Conservation (phyloP, 192 early-diverging fungal species). For the Ambispora gerdemannii region DNA sequence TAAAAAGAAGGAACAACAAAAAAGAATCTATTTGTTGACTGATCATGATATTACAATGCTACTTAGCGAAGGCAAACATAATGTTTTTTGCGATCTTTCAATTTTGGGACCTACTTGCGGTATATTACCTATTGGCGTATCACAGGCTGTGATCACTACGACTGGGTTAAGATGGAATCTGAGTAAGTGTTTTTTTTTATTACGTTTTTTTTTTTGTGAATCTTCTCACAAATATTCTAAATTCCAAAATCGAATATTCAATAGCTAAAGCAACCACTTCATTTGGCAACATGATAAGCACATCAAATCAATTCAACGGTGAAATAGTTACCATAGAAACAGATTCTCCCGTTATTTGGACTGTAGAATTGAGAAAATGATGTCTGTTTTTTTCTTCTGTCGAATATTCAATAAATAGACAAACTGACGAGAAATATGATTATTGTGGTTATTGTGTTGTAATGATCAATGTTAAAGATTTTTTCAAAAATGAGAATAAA, state of each 20-base stretch:
- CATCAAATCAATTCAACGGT: slow-evolving; percentile 72
- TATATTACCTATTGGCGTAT: slow-evolving; percentile 75
- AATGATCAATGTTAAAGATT: no score
- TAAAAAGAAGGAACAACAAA: slow-evolving; percentile 54
- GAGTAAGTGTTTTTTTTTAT: slow-evolving; percentile 45
- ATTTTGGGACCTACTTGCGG: slow-evolving; percentile 88
- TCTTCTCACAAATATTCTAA: no score
- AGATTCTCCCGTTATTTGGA: slow-evolving; percentile 76
- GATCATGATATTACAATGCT: slow-evolving; percentile 75
- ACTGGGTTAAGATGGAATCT: slow-evolving; percentile 83
- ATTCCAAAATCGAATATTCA: no score
- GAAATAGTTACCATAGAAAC: slow-evolving; percentile 64
- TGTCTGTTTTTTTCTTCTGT: background rate
- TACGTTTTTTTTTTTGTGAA: no score
- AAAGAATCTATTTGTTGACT: slow-evolving; percentile 63
- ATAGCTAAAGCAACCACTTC: slow-evolving; percentile 42
- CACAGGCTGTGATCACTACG: slow-evolving; percentile 61
- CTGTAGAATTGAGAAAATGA: slow-evolving; percentile 57
- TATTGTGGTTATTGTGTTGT: no score
- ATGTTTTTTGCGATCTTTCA: slow-evolving; percentile 55
- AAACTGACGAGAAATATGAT: no score
- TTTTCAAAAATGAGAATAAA: no score
- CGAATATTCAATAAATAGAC: no score
- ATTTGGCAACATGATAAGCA: slow-evolving; percentile 80
- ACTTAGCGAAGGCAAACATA: slow-evolving; percentile 61